Conservation (phyloP, 345 rosid genomes). For the Bretschneidera sinensis region DNA sequence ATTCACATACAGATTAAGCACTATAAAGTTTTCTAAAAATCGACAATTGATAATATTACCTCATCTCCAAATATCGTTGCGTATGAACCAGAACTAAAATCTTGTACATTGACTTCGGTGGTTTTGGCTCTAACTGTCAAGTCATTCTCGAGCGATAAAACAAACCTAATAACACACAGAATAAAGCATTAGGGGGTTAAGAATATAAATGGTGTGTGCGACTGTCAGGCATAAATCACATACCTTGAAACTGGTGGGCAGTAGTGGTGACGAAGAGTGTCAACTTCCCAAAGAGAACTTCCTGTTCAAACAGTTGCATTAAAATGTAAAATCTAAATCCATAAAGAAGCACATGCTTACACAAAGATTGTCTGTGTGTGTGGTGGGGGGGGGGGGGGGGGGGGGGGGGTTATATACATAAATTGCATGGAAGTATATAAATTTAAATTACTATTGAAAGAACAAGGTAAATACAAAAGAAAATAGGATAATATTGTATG, state of each 20-base stretch:
- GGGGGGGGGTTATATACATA: no score
- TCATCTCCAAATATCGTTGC: conserved; percentile 85
- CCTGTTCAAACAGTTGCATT: conserved; percentile 37
- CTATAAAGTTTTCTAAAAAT: not conserved
- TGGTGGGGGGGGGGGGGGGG: no score
- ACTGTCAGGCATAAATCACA: conserved; percentile 9
- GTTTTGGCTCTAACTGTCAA: conserved; percentile 82
- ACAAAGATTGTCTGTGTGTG: no score
- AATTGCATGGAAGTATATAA: no score
- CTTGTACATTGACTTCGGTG: conserved; percentile 57
- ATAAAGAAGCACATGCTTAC: not conserved
- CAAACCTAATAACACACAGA: conserved; percentile 47
- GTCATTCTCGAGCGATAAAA: conserved; percentile 78
- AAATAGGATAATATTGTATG: not conserved
- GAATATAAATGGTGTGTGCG: not conserved
- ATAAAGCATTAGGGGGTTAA: not conserved
- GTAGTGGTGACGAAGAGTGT: conserved; percentile 78
- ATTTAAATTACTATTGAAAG: no score
- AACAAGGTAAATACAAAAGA: not conserved
- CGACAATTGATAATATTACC: conserved; percentile 37
- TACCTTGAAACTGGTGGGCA: conserved; percentile 97
- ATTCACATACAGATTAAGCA: not conserved
- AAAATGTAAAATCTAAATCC: not conserved
- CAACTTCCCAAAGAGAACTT: conserved; percentile 96
- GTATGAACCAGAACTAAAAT: conserved; percentile 85